Evolutionary conservation across 495 filamentous ascomycete species (phyloP), one percentile per base, ranked within the genome.

Genomic region (Penicillium coprophilum): DNA sequence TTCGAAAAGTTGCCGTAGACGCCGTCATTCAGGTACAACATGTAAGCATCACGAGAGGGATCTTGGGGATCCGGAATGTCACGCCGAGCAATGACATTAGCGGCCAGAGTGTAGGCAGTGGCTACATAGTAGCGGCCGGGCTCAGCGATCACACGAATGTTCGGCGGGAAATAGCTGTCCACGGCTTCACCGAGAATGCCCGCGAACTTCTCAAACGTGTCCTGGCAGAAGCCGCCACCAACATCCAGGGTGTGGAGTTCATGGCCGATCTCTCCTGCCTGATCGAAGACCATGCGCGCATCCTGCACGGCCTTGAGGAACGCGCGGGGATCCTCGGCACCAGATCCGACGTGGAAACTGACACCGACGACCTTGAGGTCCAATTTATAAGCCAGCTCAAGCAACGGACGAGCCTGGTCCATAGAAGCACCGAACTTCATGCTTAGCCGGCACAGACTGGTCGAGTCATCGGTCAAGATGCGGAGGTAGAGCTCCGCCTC

Each of bases 1-100:
- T 89, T 94, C 57, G 90, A 93, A 73, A 99, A 97, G 73, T 97
- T 97, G 55, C 94, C 93, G 60, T 99, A 99, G 38, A 97, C 85
- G 24, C 94, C 94, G 62, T 97, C 94, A 65, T 97, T 97, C 61
- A 97, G 75, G 70, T 98, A 97, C 27, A 96, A 73, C 93, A 97
- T 97, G 80, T 94, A 96, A 50, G 86, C 89, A 48, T 82, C 73
- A 10, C 79, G 73, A 10, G 76, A 82, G 21, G 73, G 76, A 43
- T 79, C 70, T 49, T 73, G 72, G 19, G 80, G 80, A 57, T 87
- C 82, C 44, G 85, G 80, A 55, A 96, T 85, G 43, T 90, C 90
- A 56, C 94, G 91, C 43, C 92, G 90, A n/a, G 94, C 92, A 70
- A 97, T 97, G 70, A 99, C 81, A 68, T 96, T 91, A 67, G 89